Evolutionary conservation across 345 rosid genomes (phyloP).

Genomic region (Citrus maxima): DNA sequence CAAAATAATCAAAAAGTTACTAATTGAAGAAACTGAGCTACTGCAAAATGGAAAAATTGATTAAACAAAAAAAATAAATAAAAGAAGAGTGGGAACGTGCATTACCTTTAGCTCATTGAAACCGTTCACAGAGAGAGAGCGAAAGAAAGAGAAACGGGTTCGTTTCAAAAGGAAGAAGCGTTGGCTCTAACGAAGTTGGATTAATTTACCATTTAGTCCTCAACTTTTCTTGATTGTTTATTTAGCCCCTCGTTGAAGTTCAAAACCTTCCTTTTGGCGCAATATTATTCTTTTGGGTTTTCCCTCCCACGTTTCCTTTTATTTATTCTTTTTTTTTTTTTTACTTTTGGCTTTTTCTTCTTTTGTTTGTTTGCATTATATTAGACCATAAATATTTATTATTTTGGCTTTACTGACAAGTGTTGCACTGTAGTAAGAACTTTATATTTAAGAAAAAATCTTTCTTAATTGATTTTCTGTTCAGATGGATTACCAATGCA

Average conservation of each 20-base stretch:
- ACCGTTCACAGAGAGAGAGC: not conserved
- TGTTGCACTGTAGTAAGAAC: no score
- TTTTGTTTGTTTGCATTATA: no score
- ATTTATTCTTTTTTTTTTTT: not conserved
- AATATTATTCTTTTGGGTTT: not conserved
- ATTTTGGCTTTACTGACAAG: no score
- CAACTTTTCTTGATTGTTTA: not conserved
- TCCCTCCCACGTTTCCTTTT: not conserved
- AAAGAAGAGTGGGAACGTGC: not conserved
- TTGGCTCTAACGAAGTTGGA: constrained; percentile 11
- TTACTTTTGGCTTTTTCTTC: no score
- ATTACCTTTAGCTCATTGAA: constrained; percentile 20
- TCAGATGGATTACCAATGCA: no score
- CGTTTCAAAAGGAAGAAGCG: constrained; percentile 4
- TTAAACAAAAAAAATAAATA: not conserved
- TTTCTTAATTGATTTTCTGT: no score
- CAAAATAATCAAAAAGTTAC: not conserved
- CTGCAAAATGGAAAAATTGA: not conserved
- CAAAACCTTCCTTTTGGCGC: constrained; percentile 5
- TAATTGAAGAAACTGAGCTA: not conserved
- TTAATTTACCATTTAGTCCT: not conserved
- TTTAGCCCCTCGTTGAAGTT: not conserved
- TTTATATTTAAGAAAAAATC: no score
- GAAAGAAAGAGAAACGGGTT: constrained; percentile 2
- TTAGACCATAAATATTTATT: no score